Evolutionary conservation across 2,329 filamentous ascomycete genomes (phyloP).

Genomic region (Fusarium drepaniforme): DNA sequence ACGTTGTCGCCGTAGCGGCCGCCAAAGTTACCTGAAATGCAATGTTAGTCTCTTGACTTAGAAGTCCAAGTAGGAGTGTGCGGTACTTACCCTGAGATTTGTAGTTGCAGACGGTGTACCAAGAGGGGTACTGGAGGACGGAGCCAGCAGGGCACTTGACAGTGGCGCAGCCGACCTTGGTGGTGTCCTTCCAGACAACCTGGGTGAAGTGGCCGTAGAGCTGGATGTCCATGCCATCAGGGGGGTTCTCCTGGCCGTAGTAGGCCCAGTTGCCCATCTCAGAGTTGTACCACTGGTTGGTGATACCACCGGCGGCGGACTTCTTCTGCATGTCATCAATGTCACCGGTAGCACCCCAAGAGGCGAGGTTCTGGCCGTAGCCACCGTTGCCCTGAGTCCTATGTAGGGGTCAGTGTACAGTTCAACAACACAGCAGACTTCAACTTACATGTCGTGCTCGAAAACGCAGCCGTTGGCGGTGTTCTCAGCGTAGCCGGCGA

Average conservation of each 20-base stretch:
- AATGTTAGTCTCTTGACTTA: not conserved
- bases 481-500: constrained; percentile 72
- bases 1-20: constrained; percentile 66
- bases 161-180: constrained; percentile 70
- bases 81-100: constrained; percentile 72
- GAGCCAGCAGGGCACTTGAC: constrained; percentile 72
- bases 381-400: constrained; percentile 69
- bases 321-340: constrained; percentile 56
- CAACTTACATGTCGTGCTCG: constrained; percentile 79
- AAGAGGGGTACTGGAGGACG: constrained; percentile 64
- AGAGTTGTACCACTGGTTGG: constrained; percentile 89
- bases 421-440: not conserved
- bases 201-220: constrained; percentile 69
- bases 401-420: constrained; percentile 48
- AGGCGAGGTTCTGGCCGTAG: constrained; percentile 95
- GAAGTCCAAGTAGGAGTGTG: not conserved
- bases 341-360: constrained; percentile 60
- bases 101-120: constrained; percentile 94
- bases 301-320: constrained; percentile 76
- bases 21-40: constrained; percentile 61
- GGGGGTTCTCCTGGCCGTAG: constrained; percentile 70
- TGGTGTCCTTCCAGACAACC: constrained; percentile 56
- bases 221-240: constrained; percentile 72
- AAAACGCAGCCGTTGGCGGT: constrained; percentile 79
- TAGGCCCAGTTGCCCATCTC: constrained; percentile 71